Conservation (phyloP, 352 stramenopile species). For the Phytopythium vexans region DNA sequence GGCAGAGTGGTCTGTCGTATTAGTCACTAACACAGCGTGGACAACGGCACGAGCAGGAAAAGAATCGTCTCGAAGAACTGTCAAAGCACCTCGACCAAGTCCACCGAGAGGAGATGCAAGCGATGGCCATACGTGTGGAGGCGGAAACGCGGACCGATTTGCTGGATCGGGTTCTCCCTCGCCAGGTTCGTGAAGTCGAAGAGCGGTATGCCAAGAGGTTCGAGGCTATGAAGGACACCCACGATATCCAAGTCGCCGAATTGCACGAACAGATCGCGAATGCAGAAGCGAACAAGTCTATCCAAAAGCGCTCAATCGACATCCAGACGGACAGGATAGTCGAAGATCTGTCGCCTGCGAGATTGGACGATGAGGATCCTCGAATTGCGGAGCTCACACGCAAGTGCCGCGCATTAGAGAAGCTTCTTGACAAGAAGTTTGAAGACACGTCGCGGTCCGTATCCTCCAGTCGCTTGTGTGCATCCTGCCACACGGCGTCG, state of each 20-base stretch:
- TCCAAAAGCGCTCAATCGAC: slow-evolving; percentile 2
- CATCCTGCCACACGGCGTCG: slow-evolving; percentile 25
- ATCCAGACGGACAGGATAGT: slow-evolving; percentile 15
- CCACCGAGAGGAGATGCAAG: background rate
- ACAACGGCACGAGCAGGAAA: background rate
- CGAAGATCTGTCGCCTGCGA: background rate
- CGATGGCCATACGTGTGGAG: background rate
- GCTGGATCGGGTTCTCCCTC: background rate
- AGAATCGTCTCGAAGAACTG: background rate
- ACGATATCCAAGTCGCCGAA: slow-evolving; percentile 22
- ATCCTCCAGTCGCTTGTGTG: slow-evolving; percentile 16
- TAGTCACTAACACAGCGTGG: no score
- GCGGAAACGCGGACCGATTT: background rate
- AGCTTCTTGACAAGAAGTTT: slow-evolving; percentile 58
- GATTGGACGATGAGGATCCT: slow-evolving; percentile 8
- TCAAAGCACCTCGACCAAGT: background rate
- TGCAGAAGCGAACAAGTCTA: background rate
- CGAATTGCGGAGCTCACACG: slow-evolving; percentile 41
- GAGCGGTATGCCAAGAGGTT: slow-evolving; percentile 17
- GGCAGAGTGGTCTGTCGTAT: background rate
- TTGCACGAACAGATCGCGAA: slow-evolving; percentile 15
- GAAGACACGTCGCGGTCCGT: slow-evolving; percentile 26
- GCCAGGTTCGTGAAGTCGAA: slow-evolving; percentile 3
- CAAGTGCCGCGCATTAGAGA: slow-evolving; percentile 48
- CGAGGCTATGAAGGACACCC: slow-evolving; percentile 9